A percentile compares a stretch with the other conserved stretches of the same genome.
Evolutionary conservation across 2,329 filamentous ascomycete species (phyloP).

Genomic region (Colletotrichum euphorbiae): DNA sequence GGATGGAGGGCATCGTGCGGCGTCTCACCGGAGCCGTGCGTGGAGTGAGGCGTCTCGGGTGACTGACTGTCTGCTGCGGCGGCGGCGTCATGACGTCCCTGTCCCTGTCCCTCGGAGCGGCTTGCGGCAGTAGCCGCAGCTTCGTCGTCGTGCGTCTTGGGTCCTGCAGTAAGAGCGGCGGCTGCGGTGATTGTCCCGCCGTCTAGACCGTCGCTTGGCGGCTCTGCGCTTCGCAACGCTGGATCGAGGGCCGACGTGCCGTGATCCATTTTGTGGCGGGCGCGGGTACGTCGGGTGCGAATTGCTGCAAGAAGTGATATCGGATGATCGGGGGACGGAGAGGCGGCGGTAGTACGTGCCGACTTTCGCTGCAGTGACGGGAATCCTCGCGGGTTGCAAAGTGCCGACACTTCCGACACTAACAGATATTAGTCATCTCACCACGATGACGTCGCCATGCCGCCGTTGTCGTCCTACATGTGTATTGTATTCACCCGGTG

Average conservation of each 20-base stretch:
- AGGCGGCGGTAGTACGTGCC: slow-evolving; percentile 36
- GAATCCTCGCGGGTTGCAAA: slow-evolving; percentile 10
- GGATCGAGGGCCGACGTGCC: slow-evolving; percentile 36
- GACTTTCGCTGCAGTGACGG: slow-evolving; percentile 21
- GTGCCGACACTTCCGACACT: slow-evolving; percentile 37
- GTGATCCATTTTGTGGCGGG: slow-evolving; percentile 31
- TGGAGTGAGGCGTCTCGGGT: slow-evolving; percentile 29
- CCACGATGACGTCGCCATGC: background rate
- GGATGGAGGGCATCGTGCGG: slow-evolving; percentile 25
- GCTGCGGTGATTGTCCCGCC: background rate
- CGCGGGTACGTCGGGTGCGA: background rate
- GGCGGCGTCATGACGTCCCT: slow-evolving; percentile 11
- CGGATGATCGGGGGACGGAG: slow-evolving; percentile 36
- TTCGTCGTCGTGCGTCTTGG: slow-evolving; percentile 16
- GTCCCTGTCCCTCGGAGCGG: slow-evolving; percentile 18
- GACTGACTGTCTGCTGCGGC: slow-evolving; percentile 14
- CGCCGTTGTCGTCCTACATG: no score
- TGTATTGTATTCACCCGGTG: no score
- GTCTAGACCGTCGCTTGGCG: slow-evolving; percentile 4
- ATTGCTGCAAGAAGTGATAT: slow-evolving; percentile 22
- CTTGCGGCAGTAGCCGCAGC: slow-evolving; percentile 10
- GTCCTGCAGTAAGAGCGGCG: background rate
- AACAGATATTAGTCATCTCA: slow-evolving; percentile 28
- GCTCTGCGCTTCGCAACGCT: slow-evolving; percentile 29
- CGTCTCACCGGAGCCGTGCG: slow-evolving; percentile 30